A percentile compares a stretch with the other conserved stretches of the same genome.
Evolutionary conservation across 106 monocot species (phyloP).

Genomic region (Dendrobium officinale): DNA sequence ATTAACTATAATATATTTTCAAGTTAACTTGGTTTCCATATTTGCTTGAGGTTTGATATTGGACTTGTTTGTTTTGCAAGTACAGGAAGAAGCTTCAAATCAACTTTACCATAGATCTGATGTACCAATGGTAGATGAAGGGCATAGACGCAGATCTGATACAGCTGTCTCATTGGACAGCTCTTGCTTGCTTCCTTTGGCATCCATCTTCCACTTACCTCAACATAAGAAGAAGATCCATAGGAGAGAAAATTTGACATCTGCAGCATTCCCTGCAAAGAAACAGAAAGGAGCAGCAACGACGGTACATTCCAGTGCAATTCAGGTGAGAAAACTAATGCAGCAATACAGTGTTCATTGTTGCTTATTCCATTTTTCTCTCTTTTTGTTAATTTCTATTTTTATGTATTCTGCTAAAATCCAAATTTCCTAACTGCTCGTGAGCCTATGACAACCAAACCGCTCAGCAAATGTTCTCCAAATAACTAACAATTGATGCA

Average conservation of each 20-base stretch:
- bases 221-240: slow-evolving; percentile 18
- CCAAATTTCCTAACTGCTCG: neutral
- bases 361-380: neutral
- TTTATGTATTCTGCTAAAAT: neutral
- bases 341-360: neutral
- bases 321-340: slow-evolving; percentile 21
- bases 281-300: slow-evolving; percentile 11
- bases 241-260: slow-evolving; percentile 13
- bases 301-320: slow-evolving; percentile 1
- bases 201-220: slow-evolving; percentile 24
- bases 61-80: neutral
- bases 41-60: neutral
- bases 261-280: neutral
- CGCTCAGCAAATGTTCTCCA: neutral
- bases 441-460: neutral
- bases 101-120: slow-evolving; percentile 8
- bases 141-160: slow-evolving; percentile 8
- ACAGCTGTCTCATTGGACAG: slow-evolving; percentile 13
- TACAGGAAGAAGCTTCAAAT: slow-evolving; percentile 21
- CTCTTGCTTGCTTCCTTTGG: slow-evolving; percentile 28
- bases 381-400: neutral
- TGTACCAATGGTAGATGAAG: slow-evolving; percentile 5
- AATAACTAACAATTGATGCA: neutral
- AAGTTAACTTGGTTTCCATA: neutral
- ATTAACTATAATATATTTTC: neutral